Percentiles rank a stretch among this genome's conserved stretches.
Conservation (phyloP, 2,329 filamentous ascomycete genomes). For the Sarocladium strictum region DNA sequence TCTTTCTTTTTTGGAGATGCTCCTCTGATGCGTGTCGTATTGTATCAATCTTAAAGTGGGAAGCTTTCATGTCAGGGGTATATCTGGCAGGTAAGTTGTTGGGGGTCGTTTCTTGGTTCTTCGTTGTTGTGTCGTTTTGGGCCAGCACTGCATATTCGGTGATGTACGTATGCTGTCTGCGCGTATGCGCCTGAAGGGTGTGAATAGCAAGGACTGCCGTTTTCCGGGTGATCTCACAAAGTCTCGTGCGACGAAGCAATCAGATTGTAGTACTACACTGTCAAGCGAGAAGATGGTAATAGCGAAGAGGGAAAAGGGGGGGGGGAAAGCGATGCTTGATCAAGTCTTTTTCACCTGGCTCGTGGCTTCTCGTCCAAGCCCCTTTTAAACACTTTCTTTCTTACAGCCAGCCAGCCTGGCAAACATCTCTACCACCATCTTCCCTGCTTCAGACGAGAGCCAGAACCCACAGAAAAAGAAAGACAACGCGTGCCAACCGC, state of each 20-base stretch:
- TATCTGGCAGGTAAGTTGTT: neutral
- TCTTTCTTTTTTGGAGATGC: neutral
- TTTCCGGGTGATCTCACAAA: neutral
- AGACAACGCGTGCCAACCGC: neutral
- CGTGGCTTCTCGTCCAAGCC: too few species aligned
- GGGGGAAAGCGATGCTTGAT: too few species aligned
- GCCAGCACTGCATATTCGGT: neutral
- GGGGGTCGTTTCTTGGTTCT: conserved; percentile 3
- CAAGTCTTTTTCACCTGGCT: too few species aligned
- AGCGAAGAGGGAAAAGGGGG: too few species aligned
- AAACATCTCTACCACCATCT: too few species aligned
- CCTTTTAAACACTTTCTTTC: neutral
- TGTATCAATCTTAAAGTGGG: too few species aligned
- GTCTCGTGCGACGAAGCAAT: conserved; percentile 2
- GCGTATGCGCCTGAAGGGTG: neutral
- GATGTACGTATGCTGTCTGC: neutral
- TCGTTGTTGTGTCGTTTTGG: neutral
- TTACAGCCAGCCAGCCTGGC: too few species aligned
- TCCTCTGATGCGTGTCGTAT: too few species aligned
- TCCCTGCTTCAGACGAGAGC: neutral
- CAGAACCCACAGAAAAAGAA: neutral
- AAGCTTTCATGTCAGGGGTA: neutral
- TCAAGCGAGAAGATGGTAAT: neutral
- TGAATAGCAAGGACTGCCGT: neutral
- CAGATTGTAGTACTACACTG: conserved; percentile 3